A percentile compares a stretch with the other conserved stretches of the same genome.
phyloP scores from a whole-genome alignment of 306 rosid species.

The Castanopsis chinensis region DNA sequence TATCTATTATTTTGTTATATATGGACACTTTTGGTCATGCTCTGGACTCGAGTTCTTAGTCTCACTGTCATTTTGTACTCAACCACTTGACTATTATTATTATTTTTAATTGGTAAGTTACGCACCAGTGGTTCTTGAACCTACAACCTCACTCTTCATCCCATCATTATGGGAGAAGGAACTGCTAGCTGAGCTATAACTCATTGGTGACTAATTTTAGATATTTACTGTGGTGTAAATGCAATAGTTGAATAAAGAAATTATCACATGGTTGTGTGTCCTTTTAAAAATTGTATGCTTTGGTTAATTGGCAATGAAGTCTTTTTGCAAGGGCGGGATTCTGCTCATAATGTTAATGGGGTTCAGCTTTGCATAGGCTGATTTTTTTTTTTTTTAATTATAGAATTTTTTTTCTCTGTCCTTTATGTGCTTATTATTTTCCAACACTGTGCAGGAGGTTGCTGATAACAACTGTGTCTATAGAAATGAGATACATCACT shows the following conservation, averaged over 20 bases:
- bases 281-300: neutral
- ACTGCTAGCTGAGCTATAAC: too few species aligned
- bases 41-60: neutral
- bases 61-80: neutral
- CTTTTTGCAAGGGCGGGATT: neutral
- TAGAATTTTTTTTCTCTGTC: neutral
- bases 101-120: too few species aligned
- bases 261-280: neutral
- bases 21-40: neutral
- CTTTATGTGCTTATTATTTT: neutral
- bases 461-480: slow-evolving; percentile 92
- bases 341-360: too few species aligned
- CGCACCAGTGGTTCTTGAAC: too few species aligned
- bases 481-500: slow-evolving; percentile 87
- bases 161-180: too few species aligned
- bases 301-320: neutral
- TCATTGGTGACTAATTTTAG: neutral
- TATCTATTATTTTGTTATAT: neutral
- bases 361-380: neutral
- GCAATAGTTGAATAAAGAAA: neutral
- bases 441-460: slow-evolving; percentile 59
- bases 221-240: neutral
- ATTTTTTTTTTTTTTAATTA: neutral
- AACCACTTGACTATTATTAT: neutral
- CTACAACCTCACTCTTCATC: too few species aligned